Conservation (phyloP, 106 monocot species). For the Dendrobium catenatum region DNA sequence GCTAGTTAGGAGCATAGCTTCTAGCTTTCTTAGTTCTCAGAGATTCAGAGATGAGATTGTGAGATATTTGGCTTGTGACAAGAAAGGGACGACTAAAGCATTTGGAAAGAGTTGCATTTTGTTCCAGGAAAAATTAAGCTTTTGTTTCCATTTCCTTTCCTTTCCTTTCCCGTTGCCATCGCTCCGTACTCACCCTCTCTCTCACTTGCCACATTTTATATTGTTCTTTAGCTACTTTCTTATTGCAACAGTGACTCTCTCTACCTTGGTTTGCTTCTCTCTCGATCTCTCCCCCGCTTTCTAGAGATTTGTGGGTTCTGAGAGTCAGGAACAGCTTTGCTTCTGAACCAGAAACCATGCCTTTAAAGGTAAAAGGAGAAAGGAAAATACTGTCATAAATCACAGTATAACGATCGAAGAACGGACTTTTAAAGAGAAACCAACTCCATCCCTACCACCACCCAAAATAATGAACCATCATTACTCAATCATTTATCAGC, state of each 20-base stretch:
- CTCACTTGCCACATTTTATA: no score
- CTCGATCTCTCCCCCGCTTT: no score
- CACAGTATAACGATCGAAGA: neutral
- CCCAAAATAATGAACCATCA: neutral
- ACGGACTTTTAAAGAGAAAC: constrained; percentile 6
- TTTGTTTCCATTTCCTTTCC: neutral
- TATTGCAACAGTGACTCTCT: neutral
- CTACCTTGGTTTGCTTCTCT: no score
- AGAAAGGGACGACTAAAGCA: neutral
- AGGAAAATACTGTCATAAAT: neutral
- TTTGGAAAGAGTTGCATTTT: neutral
- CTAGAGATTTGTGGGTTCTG: neutral
- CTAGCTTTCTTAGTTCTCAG: neutral
- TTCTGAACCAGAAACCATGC: constrained; percentile 9
- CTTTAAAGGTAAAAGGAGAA: constrained; percentile 2
- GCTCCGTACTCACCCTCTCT: no score
- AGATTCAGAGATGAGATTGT: no score
- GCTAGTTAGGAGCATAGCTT: neutral
- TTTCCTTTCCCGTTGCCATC: neutral
- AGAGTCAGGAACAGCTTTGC: constrained; percentile 10
- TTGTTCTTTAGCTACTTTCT: neutral
- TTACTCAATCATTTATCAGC: constrained; percentile 3
- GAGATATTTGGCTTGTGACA: no score
- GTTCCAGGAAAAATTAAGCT: neutral
- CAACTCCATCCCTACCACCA: constrained; percentile 16